Evolutionary conservation across 371 early-diverging fungal species (phyloP), one percentile per base, ranked within the genome.

Genomic region (Coemansia sp.): DNA sequence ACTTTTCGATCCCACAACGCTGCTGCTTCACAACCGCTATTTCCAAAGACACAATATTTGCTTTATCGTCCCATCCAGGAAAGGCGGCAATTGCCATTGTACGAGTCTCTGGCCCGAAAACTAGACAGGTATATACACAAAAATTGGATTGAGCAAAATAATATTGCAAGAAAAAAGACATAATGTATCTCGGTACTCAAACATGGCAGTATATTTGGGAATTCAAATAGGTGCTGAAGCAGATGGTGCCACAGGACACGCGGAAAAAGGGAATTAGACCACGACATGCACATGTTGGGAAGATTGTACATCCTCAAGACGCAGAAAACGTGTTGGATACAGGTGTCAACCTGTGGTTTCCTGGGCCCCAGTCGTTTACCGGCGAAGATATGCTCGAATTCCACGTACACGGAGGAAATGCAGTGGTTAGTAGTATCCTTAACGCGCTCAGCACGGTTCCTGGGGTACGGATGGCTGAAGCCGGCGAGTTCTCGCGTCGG

Each of bases 11-110:
- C 24, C n/a, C 28, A 26, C 54, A 23, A 19, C 24, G 54, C 26
- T 3, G 54, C 26, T 28, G 17, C 15, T 15, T 12, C 26, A 8
- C 54, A 28, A 28, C 54, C 15, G 26, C 12, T 6, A 13, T 24
- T 13, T 1, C 19, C 3, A 58, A 9, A 5, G 84, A 85, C 60
- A 92, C 92, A 3, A 90, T 92, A 57, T 91, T 82, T 82, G 93
- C 93, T 1, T 77, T 92, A 1, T 90, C 92, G 9, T 84, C 91
- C 8, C 86, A 85, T 4, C 89, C 88, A 2, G 91, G 91, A 13
- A 91, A 90, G 69, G 89, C 92, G 1, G 92, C 91, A 13, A 85
- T 92, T 8, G 93, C 91, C 6, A 84, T 92, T n/a, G 81, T 92
- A 40, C 87, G 93, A 23, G 70, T 92, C 15, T 91, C 92, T 0